Conservation (phyloP, 371 early-diverging fungal genomes). For the Mucor lusitanicus region DNA sequence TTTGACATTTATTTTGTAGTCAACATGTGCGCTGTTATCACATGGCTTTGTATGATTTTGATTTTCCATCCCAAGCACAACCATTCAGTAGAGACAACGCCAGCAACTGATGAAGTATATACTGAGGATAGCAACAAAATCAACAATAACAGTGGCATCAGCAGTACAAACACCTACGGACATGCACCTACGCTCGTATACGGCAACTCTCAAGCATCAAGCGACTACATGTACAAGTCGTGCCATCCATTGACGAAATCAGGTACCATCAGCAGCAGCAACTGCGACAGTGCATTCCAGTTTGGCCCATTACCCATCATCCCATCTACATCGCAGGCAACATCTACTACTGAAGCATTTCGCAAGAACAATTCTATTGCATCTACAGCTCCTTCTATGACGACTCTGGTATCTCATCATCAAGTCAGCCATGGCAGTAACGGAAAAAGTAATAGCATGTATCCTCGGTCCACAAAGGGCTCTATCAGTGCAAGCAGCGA, state of each 20-base stretch:
- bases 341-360: neutral
- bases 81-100: neutral
- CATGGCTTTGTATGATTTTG: slow-evolving; percentile 31
- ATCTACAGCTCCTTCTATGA: slow-evolving; percentile 17
- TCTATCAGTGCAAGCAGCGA: neutral
- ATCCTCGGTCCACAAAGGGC: neutral
- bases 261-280: neutral
- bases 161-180: slow-evolving; percentile 4
- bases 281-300: slow-evolving; percentile 13
- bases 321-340: neutral
- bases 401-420: slow-evolving; percentile 15
- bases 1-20: slow-evolving; percentile 4
- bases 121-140: neutral
- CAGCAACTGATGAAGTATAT: neutral
- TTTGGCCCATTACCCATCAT: slow-evolving; percentile 20
- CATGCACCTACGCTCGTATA: slow-evolving; percentile 12
- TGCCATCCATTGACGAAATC: slow-evolving; percentile 20
- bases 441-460: slow-evolving; percentile 1
- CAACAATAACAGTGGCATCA: slow-evolving; percentile 11
- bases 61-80: slow-evolving; percentile 29
- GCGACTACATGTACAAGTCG: slow-evolving; percentile 8
- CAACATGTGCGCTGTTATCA: slow-evolving; percentile 28
- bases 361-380: slow-evolving; percentile 16
- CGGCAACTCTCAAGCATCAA: slow-evolving; percentile 12
- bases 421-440: slow-evolving; percentile 4